phyloP scores from a whole-genome alignment of 1,139 yeast genomes.

The Debaryomyces singareniensis region DNA sequence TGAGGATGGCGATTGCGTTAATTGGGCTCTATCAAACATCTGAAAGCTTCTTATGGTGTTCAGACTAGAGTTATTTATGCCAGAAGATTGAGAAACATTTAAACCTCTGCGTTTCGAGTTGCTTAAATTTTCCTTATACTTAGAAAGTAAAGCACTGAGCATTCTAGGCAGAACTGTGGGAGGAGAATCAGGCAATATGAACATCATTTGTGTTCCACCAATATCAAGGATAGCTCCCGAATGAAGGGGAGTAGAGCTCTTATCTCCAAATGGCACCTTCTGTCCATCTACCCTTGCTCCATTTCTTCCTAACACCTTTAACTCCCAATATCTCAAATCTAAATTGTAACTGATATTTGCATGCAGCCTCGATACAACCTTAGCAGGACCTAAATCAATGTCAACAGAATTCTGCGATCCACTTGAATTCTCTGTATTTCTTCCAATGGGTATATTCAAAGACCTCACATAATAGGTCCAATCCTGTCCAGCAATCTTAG shows the following conservation, averaged over 20 bases:
- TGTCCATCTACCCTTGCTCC: slow-evolving; percentile 85
- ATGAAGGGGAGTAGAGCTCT: slow-evolving; percentile 49
- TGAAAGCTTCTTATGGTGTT: slow-evolving; percentile 41
- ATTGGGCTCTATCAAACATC: slow-evolving; percentile 41
- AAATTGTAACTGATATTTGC: slow-evolving; percentile 78
- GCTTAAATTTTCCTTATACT: slow-evolving; percentile 21
- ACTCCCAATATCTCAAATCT: slow-evolving; percentile 76
- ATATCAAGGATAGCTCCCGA: slow-evolving; percentile 89
- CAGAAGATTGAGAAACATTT: slow-evolving; percentile 13
- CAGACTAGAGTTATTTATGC: slow-evolving; percentile 9
- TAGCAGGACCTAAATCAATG: slow-evolving; percentile 94
- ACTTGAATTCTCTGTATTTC: slow-evolving; percentile 60
- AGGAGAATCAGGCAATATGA: slow-evolving; percentile 87
- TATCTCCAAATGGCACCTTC: slow-evolving; percentile 46
- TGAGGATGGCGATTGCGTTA: slow-evolving; percentile 35
- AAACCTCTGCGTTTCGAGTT: slow-evolving; percentile 12
- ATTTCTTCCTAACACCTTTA: slow-evolving; percentile 77
- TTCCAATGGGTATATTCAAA: slow-evolving; percentile 73
- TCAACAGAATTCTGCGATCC: slow-evolving; percentile 39
- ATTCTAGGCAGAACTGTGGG: slow-evolving; percentile 56
- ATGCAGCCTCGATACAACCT: slow-evolving; percentile 87
- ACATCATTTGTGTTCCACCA: slow-evolving; percentile 99
- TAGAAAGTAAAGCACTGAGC: slow-evolving; percentile 30
- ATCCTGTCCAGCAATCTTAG: slow-evolving; percentile 85
- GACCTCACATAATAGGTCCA: slow-evolving; percentile 94